Evolutionary conservation across 169 alveolate species (phyloP), one percentile per base, ranked within the genome.

Genomic region (Cryptosporidium felis): DNA sequence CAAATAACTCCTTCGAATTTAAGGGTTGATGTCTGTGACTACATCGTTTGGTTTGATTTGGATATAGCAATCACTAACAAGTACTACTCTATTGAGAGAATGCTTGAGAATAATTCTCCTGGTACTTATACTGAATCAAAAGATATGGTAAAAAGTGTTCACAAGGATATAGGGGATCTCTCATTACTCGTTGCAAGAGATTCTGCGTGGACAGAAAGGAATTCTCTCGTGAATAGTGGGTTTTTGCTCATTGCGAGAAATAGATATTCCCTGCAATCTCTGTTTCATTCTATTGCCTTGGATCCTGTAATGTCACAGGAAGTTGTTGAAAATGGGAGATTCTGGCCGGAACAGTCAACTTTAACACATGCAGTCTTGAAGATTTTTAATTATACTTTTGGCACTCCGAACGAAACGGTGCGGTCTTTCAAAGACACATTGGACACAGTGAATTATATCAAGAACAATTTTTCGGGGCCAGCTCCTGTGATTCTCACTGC

Each of bases 341-440:
- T 53, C 41, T 74, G 85, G 85, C 85, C 85, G 12, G 85, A 74
- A 36, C 85, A 74, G 42, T 53, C 85, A 5, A 74, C 85, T 30
- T 16, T 74, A 16, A 10, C 74, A n/a, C 85, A 74, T 38, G 32
- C 85, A 21, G 45, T 56, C 1, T 1, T 74, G 2, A 36, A 30
- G 3, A 8, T 74, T 14, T 74, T 49, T 32, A 74, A 74, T 23
- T 5, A 74, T 47, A 38, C 85, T 16, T 40, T 12, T 21, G 18
- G 56, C 1, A 23, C 67, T 23, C 85, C 85, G 1, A 74, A 46
- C 10, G 38, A 53, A 56, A 74, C 66, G 2, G 51, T 40, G 3
- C 18, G 12, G 5, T 53, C 56, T 12, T 16, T 12, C 14, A 36
- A 18, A 2, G 16, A 2, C 18, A 8, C 18, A 12, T 36, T 34